Evolutionary conservation across 2,329 filamentous ascomycete species (phyloP).

Genomic region (Cercospora canescens): DNA sequence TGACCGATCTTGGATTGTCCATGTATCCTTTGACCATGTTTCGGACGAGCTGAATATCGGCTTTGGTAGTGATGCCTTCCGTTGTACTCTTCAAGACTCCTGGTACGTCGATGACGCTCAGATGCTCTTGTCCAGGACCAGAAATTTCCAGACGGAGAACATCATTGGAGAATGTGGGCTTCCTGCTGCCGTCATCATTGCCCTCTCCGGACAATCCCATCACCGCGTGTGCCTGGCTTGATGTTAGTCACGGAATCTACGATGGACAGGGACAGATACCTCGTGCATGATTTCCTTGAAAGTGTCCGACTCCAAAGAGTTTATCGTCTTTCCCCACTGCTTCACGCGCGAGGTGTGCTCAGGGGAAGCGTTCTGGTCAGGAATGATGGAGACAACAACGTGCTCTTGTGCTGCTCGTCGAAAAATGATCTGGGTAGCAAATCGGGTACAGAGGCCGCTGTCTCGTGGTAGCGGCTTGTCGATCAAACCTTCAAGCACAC

Average conservation of each 20-base stretch:
- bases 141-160: conserved; percentile 33
- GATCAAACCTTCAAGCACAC: conserved; percentile 63
- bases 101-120: conserved; percentile 35
- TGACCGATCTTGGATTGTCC: conserved; percentile 42
- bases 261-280: conserved; percentile 20
- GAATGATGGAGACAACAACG: conserved; percentile 27
- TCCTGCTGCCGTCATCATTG: not conserved
- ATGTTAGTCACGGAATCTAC: conserved; percentile 12
- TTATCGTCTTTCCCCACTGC: conserved; percentile 15
- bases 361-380: conserved; percentile 14
- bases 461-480: conserved; percentile 56
- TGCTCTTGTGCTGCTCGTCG: conserved; percentile 16
- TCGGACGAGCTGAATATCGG: conserved; percentile 41
- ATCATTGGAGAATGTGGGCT: conserved; percentile 32
- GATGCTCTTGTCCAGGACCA: conserved; percentile 32
- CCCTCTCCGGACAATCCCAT: conserved; percentile 8
- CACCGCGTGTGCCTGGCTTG: not conserved
- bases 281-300: conserved; percentile 29
- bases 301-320: conserved; percentile 16
- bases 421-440: conserved; percentile 33
- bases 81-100: conserved; percentile 39
- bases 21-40: conserved; percentile 45
- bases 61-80: conserved; percentile 36
- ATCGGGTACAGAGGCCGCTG: conserved; percentile 55
- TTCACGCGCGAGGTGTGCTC: not conserved